Percentiles rank a stretch among this genome's conserved stretches.
phyloP scores from a whole-genome alignment of 768 basidiomycete genomes.

The Polyporus arcularius region DNA sequence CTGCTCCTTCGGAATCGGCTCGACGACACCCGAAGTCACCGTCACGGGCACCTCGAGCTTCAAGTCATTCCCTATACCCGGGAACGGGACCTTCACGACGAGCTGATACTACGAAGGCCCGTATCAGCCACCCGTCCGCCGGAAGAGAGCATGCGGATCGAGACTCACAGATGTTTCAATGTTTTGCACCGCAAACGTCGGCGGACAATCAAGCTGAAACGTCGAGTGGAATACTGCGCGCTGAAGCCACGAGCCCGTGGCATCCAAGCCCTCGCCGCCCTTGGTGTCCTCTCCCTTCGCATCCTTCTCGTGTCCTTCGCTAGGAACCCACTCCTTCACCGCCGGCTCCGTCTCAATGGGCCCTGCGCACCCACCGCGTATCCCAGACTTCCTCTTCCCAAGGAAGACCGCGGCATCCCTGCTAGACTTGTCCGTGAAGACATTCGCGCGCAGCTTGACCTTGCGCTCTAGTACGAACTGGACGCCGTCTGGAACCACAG shows the following conservation, averaged over 20 bases:
- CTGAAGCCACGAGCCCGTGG: conserved; percentile 19
- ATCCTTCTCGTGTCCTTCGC: not conserved
- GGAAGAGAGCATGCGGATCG: too few species aligned
- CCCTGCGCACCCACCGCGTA: not conserved
- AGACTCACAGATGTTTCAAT: conserved; percentile 1
- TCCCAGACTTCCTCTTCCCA: not conserved
- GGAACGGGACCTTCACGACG: conserved; percentile 14
- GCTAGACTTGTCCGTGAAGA: not conserved
- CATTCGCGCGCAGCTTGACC: not conserved
- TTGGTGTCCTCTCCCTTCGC: not conserved
- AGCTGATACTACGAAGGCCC: conserved; percentile 7
- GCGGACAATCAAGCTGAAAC: conserved; percentile 14
- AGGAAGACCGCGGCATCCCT: not conserved
- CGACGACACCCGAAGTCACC: conserved; percentile 12
- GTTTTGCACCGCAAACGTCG: conserved; percentile 9
- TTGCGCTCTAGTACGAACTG: conserved; percentile 13
- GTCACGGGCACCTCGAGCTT: conserved; percentile 3
- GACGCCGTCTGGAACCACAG: not conserved
- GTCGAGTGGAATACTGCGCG: conserved; percentile 8
- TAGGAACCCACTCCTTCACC: too few species aligned
- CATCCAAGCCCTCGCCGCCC: not conserved
- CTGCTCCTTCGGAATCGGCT: not conserved
- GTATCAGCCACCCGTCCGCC: not conserved
- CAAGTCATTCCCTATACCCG: conserved; percentile 15
- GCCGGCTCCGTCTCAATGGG: too few species aligned